A percentile compares a stretch with the other conserved stretches of the same genome.
phyloP scores from a whole-genome alignment of 371 early-diverging fungal genomes.

The Mucor circinelloides region DNA sequence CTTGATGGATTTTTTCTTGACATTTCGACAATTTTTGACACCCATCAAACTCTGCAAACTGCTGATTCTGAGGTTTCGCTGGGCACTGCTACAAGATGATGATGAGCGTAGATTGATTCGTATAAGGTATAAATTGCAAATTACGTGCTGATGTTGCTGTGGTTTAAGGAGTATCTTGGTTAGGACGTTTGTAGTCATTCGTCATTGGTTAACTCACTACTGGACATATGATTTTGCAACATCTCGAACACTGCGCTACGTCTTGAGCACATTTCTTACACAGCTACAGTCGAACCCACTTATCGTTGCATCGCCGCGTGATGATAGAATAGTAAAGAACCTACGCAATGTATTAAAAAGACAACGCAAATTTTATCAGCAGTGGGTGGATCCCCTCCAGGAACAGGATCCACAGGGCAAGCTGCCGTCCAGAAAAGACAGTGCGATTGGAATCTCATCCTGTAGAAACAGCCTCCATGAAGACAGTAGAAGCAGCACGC shows the following conservation, averaged over 20 bases:
- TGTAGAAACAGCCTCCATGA: slow-evolving; percentile 1
- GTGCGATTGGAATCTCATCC: slow-evolving; percentile 30
- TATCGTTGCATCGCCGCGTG: slow-evolving; percentile 41
- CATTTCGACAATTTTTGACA: slow-evolving; percentile 48
- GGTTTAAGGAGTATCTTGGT: not conserved
- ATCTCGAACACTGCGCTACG: slow-evolving; percentile 49
- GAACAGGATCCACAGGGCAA: not conserved
- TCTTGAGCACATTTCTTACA: slow-evolving; percentile 48
- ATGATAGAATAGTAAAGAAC: slow-evolving; percentile 46
- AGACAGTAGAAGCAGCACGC: slow-evolving; percentile 10
- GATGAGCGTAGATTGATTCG: slow-evolving; percentile 46
- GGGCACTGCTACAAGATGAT: slow-evolving; percentile 48
- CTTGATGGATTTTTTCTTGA: slow-evolving; percentile 51
- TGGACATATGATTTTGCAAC: slow-evolving; percentile 47
- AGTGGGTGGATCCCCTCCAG: not conserved
- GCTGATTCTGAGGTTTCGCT: slow-evolving; percentile 51
- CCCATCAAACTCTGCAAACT: slow-evolving; percentile 51
- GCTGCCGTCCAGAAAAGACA: slow-evolving; percentile 30
- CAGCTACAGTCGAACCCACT: slow-evolving; percentile 46
- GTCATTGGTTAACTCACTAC: slow-evolving; percentile 54
- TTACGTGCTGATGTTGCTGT: not conserved
- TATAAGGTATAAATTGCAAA: slow-evolving; percentile 37
- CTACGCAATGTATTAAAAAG: slow-evolving; percentile 43
- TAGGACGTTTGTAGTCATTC: slow-evolving; percentile 56
- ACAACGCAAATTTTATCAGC: slow-evolving; percentile 34